Conservation (phyloP, 352 stramenopile genomes). For the Globisporangium irregulare region DNA sequence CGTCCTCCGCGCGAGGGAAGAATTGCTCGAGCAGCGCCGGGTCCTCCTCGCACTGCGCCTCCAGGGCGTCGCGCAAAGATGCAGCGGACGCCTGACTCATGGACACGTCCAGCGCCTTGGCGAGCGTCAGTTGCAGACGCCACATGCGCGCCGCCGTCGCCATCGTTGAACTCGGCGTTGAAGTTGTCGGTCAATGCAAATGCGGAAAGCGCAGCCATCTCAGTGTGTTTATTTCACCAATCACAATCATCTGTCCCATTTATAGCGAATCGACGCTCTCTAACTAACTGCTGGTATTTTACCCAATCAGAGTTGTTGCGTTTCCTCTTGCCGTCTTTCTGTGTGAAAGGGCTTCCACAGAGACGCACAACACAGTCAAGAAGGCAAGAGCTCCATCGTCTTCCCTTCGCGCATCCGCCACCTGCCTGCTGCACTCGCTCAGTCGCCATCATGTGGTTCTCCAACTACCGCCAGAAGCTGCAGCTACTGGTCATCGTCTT, state of each 20-base stretch:
- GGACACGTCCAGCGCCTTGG: conserved; percentile 66
- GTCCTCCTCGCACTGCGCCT: conserved; percentile 47
- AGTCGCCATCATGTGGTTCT: conserved; percentile 66
- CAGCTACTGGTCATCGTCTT: conserved; percentile 80
- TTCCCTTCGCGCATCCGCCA: neutral
- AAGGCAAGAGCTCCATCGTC: conserved; percentile 1
- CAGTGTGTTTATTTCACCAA: neutral
- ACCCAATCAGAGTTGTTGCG: neutral
- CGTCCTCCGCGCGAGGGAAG: conserved; percentile 31
- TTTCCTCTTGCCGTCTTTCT: neutral
- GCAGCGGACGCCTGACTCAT: conserved; percentile 44
- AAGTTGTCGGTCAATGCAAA: neutral
- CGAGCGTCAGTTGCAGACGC: conserved; percentile 58
- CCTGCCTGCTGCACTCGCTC: neutral
- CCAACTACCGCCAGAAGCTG: conserved; percentile 69
- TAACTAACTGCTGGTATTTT: neutral
- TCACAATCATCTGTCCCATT: neutral
- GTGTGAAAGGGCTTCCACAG: conserved; percentile 5
- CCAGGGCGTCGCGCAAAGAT: conserved; percentile 45
- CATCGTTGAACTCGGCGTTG: neutral
- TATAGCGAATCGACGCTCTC: neutral
- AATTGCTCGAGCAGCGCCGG: conserved; percentile 50
- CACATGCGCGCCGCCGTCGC: conserved; percentile 23
- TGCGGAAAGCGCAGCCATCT: neutral
- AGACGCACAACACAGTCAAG: neutral